Evolutionary conservation across 169 alveolate species (phyloP), one percentile per base, ranked within the genome.

Genomic region (Plasmodium vivax): DNA sequence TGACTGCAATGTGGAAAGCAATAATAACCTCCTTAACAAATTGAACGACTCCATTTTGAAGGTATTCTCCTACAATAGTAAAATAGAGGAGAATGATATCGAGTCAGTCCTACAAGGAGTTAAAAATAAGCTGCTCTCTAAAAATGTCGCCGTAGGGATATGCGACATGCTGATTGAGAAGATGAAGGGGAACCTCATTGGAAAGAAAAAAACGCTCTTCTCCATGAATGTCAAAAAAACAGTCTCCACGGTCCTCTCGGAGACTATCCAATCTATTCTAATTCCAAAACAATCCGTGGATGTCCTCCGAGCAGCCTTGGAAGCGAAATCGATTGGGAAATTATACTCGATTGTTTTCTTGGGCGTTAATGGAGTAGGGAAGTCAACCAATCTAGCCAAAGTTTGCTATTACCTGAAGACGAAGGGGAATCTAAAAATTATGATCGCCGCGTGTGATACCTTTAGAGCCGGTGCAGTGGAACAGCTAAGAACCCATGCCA

Each of bases 321-420:
- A 98, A 45, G 98, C 99, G 3, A 98, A 98, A 83, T 96, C 98
- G 73, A 96, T 96, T 41, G 99, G 99, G 2, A 97, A 98, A 91
- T 98, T 98, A 19, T 98, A 98, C 92, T 97, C 99, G 2, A 97
- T 98, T 34, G 99, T 97, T 23, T 98, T 98, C 82, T 97, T 98
- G 58, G 99, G 99, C 6, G 99, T 99, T 16, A 99, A 99, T 94
- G 99, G 99, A 3, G 99, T 99, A 1, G 99, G 99, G 34, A 99
- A 99, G 97, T 98, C 99, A 30, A 99, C 99, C 14, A 98, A 98
- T 93, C 96, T 99, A 43, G 99, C 99, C 36, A 99, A 99, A 95
- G 99, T 98, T 43, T 99, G 99, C 34, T 99, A 99, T 96, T 96
- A 98, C 91, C 97, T 99, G 41, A 98, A 98, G 94, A 97, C 97